Evolutionary conservation across 768 basidiomycete species (phyloP).

Genomic region (Boletus edulis): DNA sequence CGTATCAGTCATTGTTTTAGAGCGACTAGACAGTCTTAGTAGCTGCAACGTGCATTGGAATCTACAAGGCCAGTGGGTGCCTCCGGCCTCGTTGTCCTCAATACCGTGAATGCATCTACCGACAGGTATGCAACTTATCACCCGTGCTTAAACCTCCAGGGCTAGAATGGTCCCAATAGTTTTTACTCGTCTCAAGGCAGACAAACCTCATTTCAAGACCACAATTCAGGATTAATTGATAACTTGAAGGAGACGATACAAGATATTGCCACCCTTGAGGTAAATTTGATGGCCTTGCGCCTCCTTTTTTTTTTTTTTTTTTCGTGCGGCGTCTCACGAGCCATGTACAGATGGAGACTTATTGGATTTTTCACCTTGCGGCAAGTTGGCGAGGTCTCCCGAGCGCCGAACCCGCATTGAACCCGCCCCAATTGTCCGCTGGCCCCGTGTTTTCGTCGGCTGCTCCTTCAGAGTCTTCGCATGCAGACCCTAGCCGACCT

Average conservation of each 20-base stretch:
- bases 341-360: conserved; percentile 72
- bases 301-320: neutral
- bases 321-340: neutral
- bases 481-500: conserved; percentile 4
- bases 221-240: conserved; percentile 63
- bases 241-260: conserved; percentile 47
- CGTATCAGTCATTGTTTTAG: neutral
- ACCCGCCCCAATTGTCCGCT: conserved; percentile 43
- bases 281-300: conserved; percentile 22
- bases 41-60: conserved; percentile 49
- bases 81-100: conserved; percentile 36
- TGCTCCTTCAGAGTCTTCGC: neutral
- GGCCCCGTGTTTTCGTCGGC: conserved; percentile 38
- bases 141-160: neutral
- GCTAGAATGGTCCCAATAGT: conserved; percentile 35
- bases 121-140: conserved; percentile 55
- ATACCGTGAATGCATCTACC: conserved; percentile 70
- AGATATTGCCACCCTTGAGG: conserved; percentile 70
- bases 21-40: conserved; percentile 7
- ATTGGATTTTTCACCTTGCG: conserved; percentile 78
- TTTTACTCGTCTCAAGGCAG: conserved; percentile 88
- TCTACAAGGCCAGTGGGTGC: conserved; percentile 42
- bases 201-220: conserved; percentile 76
- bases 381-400: conserved; percentile 54
- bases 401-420: conserved; percentile 18